Percentiles rank a stretch among this genome's conserved stretches.
These are phyloP conservation scores for Mikania micrantha DNA, from an alignment of 129 eudicot genomes.

Conservation along the genomic window DNA sequence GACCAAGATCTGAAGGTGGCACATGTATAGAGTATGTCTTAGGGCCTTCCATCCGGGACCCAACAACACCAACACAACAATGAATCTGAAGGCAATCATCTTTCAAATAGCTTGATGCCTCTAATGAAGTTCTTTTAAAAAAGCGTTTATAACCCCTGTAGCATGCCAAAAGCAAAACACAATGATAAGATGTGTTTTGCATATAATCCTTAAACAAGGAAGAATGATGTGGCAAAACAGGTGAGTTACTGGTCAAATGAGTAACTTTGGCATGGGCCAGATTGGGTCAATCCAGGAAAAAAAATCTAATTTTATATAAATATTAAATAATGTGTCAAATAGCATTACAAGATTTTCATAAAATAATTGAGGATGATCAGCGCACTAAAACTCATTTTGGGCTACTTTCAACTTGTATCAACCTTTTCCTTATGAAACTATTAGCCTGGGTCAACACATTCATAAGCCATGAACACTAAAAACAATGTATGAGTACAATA, in stretches of 20 bases:
- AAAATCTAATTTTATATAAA: background rate
- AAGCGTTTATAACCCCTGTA: constrained; percentile 87
- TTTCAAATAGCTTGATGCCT: constrained; percentile 72
- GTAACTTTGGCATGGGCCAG: background rate
- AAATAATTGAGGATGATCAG: background rate
- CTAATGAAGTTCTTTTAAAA: constrained; percentile 54
- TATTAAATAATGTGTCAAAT: background rate
- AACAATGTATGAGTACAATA: background rate
- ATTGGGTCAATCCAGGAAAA: background rate
- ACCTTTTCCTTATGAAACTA: background rate
- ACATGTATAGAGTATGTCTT: constrained; percentile 61
- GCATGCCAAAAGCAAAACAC: background rate
- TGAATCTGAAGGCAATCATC: constrained; percentile 86
- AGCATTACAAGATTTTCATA: background rate
- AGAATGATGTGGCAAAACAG: background rate
- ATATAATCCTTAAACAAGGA: background rate
- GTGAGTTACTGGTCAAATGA: background rate
- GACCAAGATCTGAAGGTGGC: constrained; percentile 72
- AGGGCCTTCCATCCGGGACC: constrained; percentile 61
- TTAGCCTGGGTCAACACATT: background rate
- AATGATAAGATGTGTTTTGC: background rate
- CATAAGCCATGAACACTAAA: background rate
- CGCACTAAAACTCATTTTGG: background rate
- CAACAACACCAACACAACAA: constrained; percentile 83
- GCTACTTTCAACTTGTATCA: background rate